Percentiles rank a stretch among this genome's conserved stretches.
Conservation (phyloP, 345 rosid species). For the Corchorus olitorius region DNA sequence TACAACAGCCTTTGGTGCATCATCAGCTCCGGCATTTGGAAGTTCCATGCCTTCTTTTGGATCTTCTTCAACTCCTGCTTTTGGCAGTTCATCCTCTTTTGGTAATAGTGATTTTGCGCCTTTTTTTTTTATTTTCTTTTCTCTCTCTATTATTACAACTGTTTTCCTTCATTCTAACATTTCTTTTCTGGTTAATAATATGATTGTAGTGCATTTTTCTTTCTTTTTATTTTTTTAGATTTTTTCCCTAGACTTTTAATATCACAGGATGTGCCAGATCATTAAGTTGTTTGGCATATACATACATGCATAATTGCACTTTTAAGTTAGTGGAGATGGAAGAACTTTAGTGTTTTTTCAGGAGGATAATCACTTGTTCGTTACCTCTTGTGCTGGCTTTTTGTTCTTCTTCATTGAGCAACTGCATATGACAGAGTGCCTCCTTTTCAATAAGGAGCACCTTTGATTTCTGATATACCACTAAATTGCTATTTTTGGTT, state of each 20-base stretch:
- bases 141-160: not conserved
- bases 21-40: slow-evolving; percentile 78
- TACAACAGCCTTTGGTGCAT: slow-evolving; percentile 67
- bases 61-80: slow-evolving; percentile 67
- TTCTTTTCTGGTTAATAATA: not conserved
- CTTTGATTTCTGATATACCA: not conserved
- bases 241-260: not conserved
- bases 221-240: slow-evolving; percentile 1
- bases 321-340: not conserved
- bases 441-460: not conserved
- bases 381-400: not conserved
- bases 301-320: not conserved
- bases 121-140: too few relatives aligned
- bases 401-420: not conserved
- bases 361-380: too few relatives aligned
- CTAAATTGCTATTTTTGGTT: not conserved
- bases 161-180: slow-evolving; percentile 6
- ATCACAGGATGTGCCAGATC: not conserved
- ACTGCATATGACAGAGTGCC: not conserved
- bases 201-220: not conserved
- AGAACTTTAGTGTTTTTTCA: slow-evolving; percentile 13
- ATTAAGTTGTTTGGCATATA: slow-evolving; percentile 8
- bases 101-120: slow-evolving; percentile 57
- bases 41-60: slow-evolving; percentile 62
- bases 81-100: slow-evolving; percentile 71